Evolutionary conservation across 2,329 filamentous ascomycete genomes (phyloP).

Genomic region (Epichloe brachyelytri): DNA sequence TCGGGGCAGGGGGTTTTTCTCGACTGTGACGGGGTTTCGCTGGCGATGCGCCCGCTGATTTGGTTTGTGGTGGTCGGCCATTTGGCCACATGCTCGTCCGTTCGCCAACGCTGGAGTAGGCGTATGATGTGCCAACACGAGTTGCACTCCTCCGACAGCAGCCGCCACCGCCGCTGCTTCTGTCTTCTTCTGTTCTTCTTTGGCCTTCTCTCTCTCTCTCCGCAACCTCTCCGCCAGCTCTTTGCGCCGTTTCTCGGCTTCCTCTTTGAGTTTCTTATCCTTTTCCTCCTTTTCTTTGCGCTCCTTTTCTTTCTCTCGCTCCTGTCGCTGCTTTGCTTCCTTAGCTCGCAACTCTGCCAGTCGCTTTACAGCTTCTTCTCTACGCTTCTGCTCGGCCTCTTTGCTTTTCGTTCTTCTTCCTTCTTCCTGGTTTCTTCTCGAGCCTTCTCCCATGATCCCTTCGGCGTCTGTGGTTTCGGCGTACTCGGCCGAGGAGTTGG

Average conservation of each 20-base stretch:
- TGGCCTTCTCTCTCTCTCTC: conserved; percentile 17
- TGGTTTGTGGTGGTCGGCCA: conserved; percentile 26
- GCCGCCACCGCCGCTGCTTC: conserved; percentile 21
- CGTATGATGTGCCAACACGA: conserved; percentile 42
- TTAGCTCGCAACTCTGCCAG: conserved; percentile 44
- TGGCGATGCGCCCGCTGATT: conserved; percentile 17
- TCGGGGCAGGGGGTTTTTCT: conserved; percentile 32
- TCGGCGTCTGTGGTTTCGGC: conserved; percentile 18
- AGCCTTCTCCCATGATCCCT: conserved; percentile 53
- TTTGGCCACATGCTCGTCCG: conserved; percentile 58
- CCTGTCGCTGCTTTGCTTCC: conserved; percentile 34
- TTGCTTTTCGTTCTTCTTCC: conserved; percentile 50
- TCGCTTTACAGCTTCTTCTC: conserved; percentile 40
- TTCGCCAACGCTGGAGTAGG: conserved; percentile 53
- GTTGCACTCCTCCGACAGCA: conserved; percentile 17
- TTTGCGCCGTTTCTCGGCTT: conserved; percentile 21
- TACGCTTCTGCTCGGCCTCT: conserved; percentile 47
- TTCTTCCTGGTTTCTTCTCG: conserved; percentile 51
- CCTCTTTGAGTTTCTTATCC: conserved; percentile 22
- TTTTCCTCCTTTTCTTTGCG: conserved; percentile 23
- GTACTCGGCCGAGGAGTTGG: conserved; percentile 12
- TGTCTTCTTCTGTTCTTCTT: conserved; percentile 30
- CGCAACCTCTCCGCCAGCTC: conserved; percentile 12
- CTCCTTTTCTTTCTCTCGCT: conserved; percentile 28
- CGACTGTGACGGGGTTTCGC: conserved; percentile 16